Percentiles rank a stretch among this genome's conserved stretches.
These are phyloP conservation scores for Casuarina cunninghamiana DNA, from an alignment of 306 rosid species.

Conservation along the genomic window DNA sequence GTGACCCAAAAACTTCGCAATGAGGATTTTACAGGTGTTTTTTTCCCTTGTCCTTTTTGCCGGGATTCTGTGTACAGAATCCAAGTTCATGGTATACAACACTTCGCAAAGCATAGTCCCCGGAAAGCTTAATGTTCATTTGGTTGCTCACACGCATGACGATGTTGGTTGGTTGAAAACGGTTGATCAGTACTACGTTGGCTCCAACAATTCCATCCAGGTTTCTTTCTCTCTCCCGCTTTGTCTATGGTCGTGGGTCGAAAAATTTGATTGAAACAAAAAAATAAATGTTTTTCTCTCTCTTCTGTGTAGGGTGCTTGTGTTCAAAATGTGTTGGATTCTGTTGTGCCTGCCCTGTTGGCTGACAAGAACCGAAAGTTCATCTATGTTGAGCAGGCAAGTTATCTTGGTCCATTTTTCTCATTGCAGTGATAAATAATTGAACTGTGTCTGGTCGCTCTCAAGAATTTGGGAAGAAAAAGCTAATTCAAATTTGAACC, in stretches of 20 bases:
- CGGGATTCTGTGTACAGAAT: slow-evolving; percentile 7
- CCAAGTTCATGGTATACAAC: slow-evolving; percentile 42
- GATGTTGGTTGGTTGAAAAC: slow-evolving; percentile 69
- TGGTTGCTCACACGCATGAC: slow-evolving; percentile 60
- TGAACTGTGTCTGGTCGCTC: neutral
- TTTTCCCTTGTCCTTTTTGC: neutral
- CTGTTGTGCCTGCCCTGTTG: slow-evolving; percentile 47
- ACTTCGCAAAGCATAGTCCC: slow-evolving; percentile 42
- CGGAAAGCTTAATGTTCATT: slow-evolving; percentile 50
- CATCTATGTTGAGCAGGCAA: slow-evolving; percentile 85
- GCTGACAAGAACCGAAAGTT: slow-evolving; percentile 81
- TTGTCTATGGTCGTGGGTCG: neutral
- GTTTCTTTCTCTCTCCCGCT: slow-evolving; percentile 4
- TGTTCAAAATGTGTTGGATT: slow-evolving; percentile 68
- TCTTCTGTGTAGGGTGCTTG: slow-evolving; percentile 59
- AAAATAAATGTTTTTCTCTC: neutral
- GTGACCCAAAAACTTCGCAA: neutral
- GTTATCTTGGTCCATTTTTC: neutral
- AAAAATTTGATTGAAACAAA: neutral
- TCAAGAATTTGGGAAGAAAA: neutral
- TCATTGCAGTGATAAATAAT: neutral
- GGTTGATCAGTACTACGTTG: slow-evolving; percentile 61
- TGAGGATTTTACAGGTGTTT: slow-evolving; percentile 6
- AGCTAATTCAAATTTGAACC: neutral
- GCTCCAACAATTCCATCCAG: slow-evolving; percentile 62